A percentile compares a stretch with the other conserved stretches of the same genome.
Conservation (phyloP, 306 rosid species). For the Prunus salicina region DNA sequence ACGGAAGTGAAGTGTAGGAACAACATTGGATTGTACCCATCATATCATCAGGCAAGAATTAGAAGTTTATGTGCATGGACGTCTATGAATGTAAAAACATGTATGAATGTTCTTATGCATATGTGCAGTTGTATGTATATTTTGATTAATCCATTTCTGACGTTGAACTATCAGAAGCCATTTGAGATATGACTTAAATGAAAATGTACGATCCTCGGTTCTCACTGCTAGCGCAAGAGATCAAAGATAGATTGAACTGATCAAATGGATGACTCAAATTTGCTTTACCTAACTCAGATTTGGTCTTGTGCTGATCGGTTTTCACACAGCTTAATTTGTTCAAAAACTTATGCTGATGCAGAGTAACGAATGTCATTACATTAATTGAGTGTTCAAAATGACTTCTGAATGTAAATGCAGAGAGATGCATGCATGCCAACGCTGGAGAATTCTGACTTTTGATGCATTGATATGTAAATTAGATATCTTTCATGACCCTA, state of each 20-base stretch:
- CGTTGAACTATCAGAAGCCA: not conserved
- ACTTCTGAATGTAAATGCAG: not conserved
- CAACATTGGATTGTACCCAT: not conserved
- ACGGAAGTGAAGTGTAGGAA: constrained; percentile 13
- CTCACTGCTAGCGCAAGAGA: not conserved
- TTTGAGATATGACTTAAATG: not conserved
- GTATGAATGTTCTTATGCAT: not conserved
- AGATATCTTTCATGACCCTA: too few species aligned
- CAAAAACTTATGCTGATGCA: not conserved
- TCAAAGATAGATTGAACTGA: not conserved
- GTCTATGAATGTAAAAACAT: not conserved
- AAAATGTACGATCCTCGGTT: not conserved
- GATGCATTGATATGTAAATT: not conserved
- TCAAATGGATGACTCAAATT: not conserved
- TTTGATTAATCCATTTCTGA: not conserved
- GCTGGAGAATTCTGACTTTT: not conserved
- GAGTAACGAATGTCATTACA: not conserved
- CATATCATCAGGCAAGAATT: not conserved
- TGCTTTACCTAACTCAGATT: too few species aligned
- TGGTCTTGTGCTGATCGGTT: too few species aligned
- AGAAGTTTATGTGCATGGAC: not conserved
- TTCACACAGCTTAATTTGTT: not conserved
- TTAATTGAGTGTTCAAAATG: not conserved
- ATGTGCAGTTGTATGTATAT: not conserved
- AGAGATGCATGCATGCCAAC: not conserved